Base-by-base conservation (phyloP, 176 grass and related monocot genomes). In the Microstegium vimineum region DNA sequence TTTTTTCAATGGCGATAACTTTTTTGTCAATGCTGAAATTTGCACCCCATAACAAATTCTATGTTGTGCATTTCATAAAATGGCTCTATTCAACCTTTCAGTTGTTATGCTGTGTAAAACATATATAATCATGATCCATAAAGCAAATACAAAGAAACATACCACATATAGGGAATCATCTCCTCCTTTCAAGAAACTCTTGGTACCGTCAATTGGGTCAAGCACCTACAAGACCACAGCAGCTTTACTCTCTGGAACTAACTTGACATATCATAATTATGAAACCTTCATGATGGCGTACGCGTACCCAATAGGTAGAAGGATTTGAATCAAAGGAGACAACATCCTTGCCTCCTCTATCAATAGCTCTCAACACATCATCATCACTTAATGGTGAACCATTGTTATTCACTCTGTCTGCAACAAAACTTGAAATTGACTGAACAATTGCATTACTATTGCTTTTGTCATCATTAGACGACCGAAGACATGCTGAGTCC, bases 171-270 rank as follows among this genome's bases (percentile, higher is more conserved):
- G 75, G 80, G 95, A 86, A 77, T 91, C 88, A 76, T 76, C 93
- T 33, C 81, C 90, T 87, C 89, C 46, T 49, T 49, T 98, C 66
- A 94, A 87, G 78, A 93, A 98, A 33, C 95, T 92, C 46, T 81
- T 89, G 30, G 92, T 98, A 49, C 92, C 95, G 86, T 98, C 95
- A 81, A 98, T 98, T 13, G 95, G 95, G 84, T 98, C 95, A 59
- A 98, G 92, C 76, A 98, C 90, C 95, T 98, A 83, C 40, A 88
- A 73, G 65, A 18, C 20, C 27, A 37, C 56, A 76, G 35, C 43
- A 65, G 18, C 3, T 49, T 33, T 62, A 71, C 45, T 28, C 15
- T 13, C 59, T 14, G 22, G 32, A 81, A 64, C 35, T 20, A 76
- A 74, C 82, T 76, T 71, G 40, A 57, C 6, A 6, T 25, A 69